These are phyloP conservation scores for Exophiala oligosperma DNA, from an alignment of 2,329 filamentous ascomycete genomes.

Conservation along the genomic window DNA sequence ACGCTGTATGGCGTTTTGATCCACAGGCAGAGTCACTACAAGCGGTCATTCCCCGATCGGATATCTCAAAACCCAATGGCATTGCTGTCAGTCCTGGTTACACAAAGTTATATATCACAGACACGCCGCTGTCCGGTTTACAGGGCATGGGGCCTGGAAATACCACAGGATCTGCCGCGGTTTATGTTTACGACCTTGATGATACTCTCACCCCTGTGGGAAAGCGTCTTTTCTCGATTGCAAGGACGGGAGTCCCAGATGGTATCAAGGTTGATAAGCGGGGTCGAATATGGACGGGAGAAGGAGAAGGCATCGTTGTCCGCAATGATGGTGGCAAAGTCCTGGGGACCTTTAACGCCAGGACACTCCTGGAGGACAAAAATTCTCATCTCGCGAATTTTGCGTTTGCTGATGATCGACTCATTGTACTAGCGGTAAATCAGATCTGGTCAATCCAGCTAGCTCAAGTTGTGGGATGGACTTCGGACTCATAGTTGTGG, in stretches of 20 bases:
- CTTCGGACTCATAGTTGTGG: too few relatives aligned
- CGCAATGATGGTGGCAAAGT: neutral
- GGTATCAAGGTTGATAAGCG: neutral
- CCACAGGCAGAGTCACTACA: too few relatives aligned
- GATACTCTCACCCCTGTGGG: neutral
- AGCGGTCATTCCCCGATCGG: too few relatives aligned
- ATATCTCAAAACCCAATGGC: too few relatives aligned
- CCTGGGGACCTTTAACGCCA: neutral
- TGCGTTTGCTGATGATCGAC: too few relatives aligned
- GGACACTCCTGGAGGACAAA: too few relatives aligned
- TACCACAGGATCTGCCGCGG: neutral
- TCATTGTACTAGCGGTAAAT: too few relatives aligned
- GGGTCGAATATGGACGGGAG: constrained; percentile 1
- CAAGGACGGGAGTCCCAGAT: neutral
- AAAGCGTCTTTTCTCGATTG: neutral
- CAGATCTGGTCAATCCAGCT: too few relatives aligned
- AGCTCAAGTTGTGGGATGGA: too few relatives aligned
- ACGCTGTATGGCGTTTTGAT: too few relatives aligned
- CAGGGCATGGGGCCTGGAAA: neutral
- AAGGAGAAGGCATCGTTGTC: neutral
- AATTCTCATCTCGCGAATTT: too few relatives aligned
- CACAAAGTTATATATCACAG: neutral
- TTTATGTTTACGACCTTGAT: neutral
- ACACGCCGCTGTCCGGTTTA: neutral
- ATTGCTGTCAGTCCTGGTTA: too few relatives aligned